phyloP scores from a whole-genome alignment of 139 green algal genomes.

The Pseudopediastrum boryanum region DNA sequence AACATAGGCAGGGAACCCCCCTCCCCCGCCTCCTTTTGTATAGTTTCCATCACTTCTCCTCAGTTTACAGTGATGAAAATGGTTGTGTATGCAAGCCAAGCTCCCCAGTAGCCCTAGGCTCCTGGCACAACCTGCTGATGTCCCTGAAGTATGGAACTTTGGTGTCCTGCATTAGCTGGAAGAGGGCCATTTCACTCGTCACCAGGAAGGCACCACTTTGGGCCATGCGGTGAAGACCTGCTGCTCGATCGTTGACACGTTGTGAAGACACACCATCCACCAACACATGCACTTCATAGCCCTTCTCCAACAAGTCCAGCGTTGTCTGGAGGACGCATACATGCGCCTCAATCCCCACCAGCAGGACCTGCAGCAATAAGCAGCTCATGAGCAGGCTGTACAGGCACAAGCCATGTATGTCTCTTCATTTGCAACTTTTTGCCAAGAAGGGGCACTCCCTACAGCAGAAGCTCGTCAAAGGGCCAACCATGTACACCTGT shows the following conservation, averaged over 20 bases:
- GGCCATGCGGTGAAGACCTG: conserved; percentile 62
- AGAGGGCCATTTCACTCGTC: conserved; percentile 43
- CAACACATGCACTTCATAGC: conserved; percentile 84
- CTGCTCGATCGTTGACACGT: conserved; percentile 63
- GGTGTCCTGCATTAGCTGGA: conserved; percentile 34
- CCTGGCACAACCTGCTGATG: conserved; percentile 16
- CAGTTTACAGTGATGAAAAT: too few species aligned
- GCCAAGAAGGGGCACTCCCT: too few species aligned
- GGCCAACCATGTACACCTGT: too few species aligned
- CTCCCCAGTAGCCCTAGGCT: too few species aligned
- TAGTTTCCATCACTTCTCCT: too few species aligned
- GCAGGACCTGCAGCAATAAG: conserved; percentile 55
- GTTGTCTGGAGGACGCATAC: conserved; percentile 92
- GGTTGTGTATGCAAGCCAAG: too few species aligned
- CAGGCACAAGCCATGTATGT: too few species aligned
- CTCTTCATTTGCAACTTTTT: too few species aligned
- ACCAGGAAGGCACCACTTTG: conserved; percentile 48
- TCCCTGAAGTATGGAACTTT: conserved; percentile 28
- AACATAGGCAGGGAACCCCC: too few species aligned
- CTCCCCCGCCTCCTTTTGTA: too few species aligned
- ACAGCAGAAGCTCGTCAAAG: too few species aligned
- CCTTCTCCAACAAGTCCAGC: conserved; percentile 61
- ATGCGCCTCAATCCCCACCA: conserved; percentile 89
- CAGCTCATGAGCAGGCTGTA: neutral
- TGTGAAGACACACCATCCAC: conserved; percentile 81